Base-by-base conservation (phyloP, 1,284 basidiomycete genomes). In the Malassezia slooffiae region DNA sequence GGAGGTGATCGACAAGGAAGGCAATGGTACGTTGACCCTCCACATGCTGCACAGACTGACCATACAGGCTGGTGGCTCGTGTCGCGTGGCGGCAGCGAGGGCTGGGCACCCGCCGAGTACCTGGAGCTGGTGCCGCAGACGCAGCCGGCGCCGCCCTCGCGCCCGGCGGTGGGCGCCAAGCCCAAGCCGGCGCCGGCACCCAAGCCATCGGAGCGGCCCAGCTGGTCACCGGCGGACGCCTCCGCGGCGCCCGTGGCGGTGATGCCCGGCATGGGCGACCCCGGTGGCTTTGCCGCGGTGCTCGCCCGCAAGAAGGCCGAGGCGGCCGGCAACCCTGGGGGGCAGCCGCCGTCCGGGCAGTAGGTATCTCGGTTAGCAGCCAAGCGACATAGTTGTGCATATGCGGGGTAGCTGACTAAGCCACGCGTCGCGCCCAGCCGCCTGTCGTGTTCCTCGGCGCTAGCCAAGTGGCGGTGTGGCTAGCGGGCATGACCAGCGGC, bases 11-110 rank as follows among this genome's bases (percentile, higher is more conserved):
- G 82, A 93, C 73, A 89, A 95, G 73, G 88, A 93, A 83, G 44
- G 52, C 21, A 57, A 33, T 17, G 57, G n/a, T n/a, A n/a, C 52
- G n/a, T 26, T 15, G 33, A 15, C 3, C 39, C 45, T 70, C 19
- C 26, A n/a, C 17, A 40, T 30, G 9, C 27, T 9, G n/a, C 27
- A 28, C 42, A 13, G 54, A 50, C 9, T 53, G 52, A 20, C n/a
- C 74, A n/a, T n/a, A n/a, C n/a, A n/a, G n/a, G 77, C 2, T 97
- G 91, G 91, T 96, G 91, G 89, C 76, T 96, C 32, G 82, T 96
- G 38, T 86, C 83, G 75, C 90, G 86, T 72, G 77, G 77, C 43
- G 79, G 77, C 1, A 72, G 74, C 17, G 88, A 96, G 70, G 91
- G 88, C 12, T 97, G 90, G 90, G 85, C 89, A 13, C 89, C 77